Evolutionary conservation across 805 yeast species (phyloP).

Genomic region (Komagataella pseudopastoris): DNA sequence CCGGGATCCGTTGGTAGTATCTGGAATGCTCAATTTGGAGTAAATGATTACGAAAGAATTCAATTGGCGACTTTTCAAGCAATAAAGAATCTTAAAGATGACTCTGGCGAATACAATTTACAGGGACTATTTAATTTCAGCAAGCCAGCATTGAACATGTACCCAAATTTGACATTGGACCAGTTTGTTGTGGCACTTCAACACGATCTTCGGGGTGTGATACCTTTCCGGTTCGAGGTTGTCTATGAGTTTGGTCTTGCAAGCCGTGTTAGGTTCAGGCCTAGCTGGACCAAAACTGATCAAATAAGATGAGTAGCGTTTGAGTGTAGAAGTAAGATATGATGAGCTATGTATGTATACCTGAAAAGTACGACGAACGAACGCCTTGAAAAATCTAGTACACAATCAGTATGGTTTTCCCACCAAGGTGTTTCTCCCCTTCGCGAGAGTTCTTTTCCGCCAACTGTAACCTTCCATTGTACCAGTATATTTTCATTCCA

Average conservation of each 20-base stretch:
- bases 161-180: conserved; percentile 16
- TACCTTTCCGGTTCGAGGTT: conserved; percentile 24
- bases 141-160: conserved; percentile 13
- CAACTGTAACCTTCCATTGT: background rate
- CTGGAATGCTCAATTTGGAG: conserved; percentile 2
- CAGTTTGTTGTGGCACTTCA: conserved; percentile 18
- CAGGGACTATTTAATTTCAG: conserved; percentile 13
- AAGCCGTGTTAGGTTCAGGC: conserved; percentile 21
- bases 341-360: background rate
- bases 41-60: conserved; percentile 19
- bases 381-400: background rate
- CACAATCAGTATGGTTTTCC: background rate
- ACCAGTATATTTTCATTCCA: background rate
- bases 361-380: background rate
- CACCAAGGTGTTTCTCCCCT: background rate
- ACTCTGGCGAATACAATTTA: background rate
- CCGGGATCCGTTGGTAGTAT: conserved; percentile 2
- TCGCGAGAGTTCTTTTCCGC: background rate
- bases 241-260: conserved; percentile 30
- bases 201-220: conserved; percentile 14
- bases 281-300: background rate
- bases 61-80: conserved; percentile 25
- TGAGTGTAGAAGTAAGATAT: too few species aligned
- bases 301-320: background rate
- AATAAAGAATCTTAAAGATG: background rate